phyloP scores from a whole-genome alignment of 169 alveolate genomes.

The Plasmodium relictum region DNA sequence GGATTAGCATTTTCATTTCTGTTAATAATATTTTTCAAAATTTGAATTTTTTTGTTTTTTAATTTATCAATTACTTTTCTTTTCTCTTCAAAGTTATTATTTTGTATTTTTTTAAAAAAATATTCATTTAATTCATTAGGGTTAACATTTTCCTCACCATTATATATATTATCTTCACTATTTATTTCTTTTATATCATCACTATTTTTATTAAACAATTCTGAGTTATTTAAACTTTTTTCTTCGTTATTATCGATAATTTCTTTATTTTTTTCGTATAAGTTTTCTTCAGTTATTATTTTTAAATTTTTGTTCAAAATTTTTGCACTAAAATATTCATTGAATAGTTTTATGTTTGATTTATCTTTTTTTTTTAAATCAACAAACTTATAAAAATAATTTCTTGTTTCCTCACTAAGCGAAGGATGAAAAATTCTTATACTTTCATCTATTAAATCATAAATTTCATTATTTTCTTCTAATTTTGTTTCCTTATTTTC shows the following conservation, averaged over 20 bases:
- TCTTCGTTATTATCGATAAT: not conserved
- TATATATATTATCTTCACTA: not conserved
- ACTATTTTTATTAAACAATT: not conserved
- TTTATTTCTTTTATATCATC: not conserved
- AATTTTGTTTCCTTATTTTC: not conserved
- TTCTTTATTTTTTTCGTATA: not conserved
- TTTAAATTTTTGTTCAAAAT: conserved; percentile 18
- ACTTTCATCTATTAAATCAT: conserved; percentile 62
- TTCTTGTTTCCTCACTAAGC: conserved; percentile 45
- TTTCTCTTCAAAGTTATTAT: conserved; percentile 32
- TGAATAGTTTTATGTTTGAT: conserved; percentile 27
- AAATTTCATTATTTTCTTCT: conserved; percentile 7
- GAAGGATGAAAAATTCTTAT: conserved; percentile 56
- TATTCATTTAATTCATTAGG: not conserved
- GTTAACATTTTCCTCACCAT: not conserved
- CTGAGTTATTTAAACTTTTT: not conserved
- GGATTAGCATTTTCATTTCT: conserved; percentile 37
- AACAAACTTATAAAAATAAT: conserved; percentile 53
- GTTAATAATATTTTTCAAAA: conserved; percentile 30
- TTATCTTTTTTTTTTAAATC: conserved; percentile 58
- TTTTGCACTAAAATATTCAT: conserved; percentile 31
- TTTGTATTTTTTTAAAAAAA: conserved; percentile 19
- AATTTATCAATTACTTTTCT: conserved; percentile 25
- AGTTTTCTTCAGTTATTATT: not conserved
- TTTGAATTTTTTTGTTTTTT: conserved; percentile 45